Evolutionary conservation across 2,329 filamentous ascomycete species (phyloP), one percentile per base, ranked within the genome.

Genomic region (Colletotrichum truncatum): DNA sequence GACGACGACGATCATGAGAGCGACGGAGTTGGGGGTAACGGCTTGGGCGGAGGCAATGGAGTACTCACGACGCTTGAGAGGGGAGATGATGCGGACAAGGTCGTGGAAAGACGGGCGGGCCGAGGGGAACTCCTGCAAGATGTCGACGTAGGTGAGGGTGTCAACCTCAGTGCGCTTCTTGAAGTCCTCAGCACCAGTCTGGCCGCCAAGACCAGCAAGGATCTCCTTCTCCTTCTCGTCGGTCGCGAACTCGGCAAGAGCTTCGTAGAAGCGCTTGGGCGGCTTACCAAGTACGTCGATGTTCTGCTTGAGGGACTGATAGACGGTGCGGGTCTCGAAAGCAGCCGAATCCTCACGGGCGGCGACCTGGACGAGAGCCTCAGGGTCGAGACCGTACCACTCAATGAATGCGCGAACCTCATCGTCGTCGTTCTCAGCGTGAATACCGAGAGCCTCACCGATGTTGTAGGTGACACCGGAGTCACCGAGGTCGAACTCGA

Each of bases 41-140:
- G 95, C 93, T 81, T 99, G 96, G 59, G 94, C 96, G 3, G 96
- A 98, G 18, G 96, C 96, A 71, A 99, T 98, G n/a, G 93, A 97
- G 86, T 99, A 99, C 81, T 99, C 96, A 73, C 96, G 89, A 67
- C 96, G 93, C 87, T 99, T 99, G 84, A 97, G 90, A 11, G 96
- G 95, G 69, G 86, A 88, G 69, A 99, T 92, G 67, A 99, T 93
- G 73, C 90, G 91, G 68, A 92, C 87, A 62, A 99, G 91, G 72
- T 98, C 94, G 75, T 94, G 88, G 88, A 98, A 96, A 65, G 84
- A 84, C 6, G 95, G 96, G 72, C 91, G 94, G 1, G 96, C 96
- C 51, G 95, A 98, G 65, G 86, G 85, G 84, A 96, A 98, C 78
- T 98, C 94, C 54, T 93, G 86, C 21, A 99, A 85, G 34, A 99